Percentiles rank a stretch among this genome's conserved stretches.
Evolutionary conservation across 176 grass and related monocot genomes (phyloP).

Genomic region (Bolboschoenus planiculmis): DNA sequence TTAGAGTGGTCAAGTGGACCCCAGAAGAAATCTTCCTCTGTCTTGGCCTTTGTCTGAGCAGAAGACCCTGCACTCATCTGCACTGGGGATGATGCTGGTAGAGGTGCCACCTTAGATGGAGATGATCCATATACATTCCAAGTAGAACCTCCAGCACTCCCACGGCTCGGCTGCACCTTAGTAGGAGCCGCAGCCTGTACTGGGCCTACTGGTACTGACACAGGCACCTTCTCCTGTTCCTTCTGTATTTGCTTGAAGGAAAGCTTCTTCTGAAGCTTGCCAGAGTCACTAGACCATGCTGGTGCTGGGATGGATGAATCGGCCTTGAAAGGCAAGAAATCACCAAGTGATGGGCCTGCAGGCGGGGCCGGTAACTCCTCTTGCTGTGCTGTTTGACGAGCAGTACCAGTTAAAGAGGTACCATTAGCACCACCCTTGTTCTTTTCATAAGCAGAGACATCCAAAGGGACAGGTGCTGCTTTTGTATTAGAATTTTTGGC

Average conservation of each 20-base stretch:
- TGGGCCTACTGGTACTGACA: constrained; percentile 37
- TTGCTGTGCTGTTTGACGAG: constrained; percentile 40
- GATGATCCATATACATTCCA: constrained; percentile 70
- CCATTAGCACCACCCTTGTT: constrained; percentile 3
- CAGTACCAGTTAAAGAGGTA: constrained; percentile 48
- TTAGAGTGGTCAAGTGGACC: constrained; percentile 69
- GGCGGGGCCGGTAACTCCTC: constrained; percentile 61
- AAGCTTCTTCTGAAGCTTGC: constrained; percentile 52
- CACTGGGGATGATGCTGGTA: constrained; percentile 24
- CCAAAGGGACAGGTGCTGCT: constrained; percentile 37
- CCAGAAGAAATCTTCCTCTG: constrained; percentile 98
- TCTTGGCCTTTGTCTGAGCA: constrained; percentile 49
- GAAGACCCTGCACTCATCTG: constrained; percentile 48
- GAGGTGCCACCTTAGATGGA: constrained; percentile 52
- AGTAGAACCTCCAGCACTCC: constrained; percentile 45
- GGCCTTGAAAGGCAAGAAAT: constrained; percentile 92
- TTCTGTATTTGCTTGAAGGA: constrained; percentile 88
- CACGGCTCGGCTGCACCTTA: constrained; percentile 39
- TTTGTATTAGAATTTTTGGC: constrained; percentile 49
- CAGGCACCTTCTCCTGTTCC: constrained; percentile 66
- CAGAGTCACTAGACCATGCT: constrained; percentile 79
- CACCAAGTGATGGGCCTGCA: constrained; percentile 68
- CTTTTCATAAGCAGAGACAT: constrained; percentile 35
- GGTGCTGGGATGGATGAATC: constrained; percentile 54
- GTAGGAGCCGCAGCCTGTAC: constrained; percentile 30